Percentiles rank a stretch among this genome's conserved stretches.
Evolutionary conservation across 75 land plant genomes (phyloP).

Genomic region (Pinus albicaulis): DNA sequence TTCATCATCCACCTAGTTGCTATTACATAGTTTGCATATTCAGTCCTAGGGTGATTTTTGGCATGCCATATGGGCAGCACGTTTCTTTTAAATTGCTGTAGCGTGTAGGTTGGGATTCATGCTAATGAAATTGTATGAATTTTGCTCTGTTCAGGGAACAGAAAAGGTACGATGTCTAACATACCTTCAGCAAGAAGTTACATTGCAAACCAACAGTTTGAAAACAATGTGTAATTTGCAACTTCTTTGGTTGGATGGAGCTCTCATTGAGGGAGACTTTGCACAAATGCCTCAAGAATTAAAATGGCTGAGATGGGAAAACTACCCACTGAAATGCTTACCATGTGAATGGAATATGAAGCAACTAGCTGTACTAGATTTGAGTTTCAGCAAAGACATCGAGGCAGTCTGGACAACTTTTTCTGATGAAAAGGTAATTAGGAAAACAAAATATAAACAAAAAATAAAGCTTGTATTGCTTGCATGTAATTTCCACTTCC

Average conservation of each 20-base stretch:
- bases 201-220: constrained; percentile 3
- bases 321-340: constrained; percentile 6
- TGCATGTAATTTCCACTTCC: background rate
- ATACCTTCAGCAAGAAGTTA: constrained; percentile 13
- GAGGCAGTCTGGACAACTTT: background rate
- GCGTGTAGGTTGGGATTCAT: background rate
- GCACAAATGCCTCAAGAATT: constrained; percentile 9
- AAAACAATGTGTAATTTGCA: constrained; percentile 7
- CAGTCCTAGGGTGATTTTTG: background rate
- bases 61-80: background rate
- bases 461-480: background rate
- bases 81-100: background rate
- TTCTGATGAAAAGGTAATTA: background rate
- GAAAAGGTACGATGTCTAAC: constrained; percentile 3
- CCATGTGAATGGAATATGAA: constrained; percentile 11
- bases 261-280: constrained; percentile 9
- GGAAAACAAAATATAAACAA: background rate
- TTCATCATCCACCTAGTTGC: background rate
- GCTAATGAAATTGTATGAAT: constrained; percentile 1
- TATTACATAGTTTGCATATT: too few species aligned
- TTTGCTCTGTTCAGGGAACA: constrained; percentile 3
- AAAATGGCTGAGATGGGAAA: constrained; percentile 15
- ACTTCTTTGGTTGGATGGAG: constrained; percentile 12
- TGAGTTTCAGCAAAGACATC: constrained; percentile 5
- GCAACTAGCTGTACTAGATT: constrained; percentile 8